Base-by-base conservation (phyloP, 1,139 yeast species). In the Blastobotrys illinoisensis region DNA sequence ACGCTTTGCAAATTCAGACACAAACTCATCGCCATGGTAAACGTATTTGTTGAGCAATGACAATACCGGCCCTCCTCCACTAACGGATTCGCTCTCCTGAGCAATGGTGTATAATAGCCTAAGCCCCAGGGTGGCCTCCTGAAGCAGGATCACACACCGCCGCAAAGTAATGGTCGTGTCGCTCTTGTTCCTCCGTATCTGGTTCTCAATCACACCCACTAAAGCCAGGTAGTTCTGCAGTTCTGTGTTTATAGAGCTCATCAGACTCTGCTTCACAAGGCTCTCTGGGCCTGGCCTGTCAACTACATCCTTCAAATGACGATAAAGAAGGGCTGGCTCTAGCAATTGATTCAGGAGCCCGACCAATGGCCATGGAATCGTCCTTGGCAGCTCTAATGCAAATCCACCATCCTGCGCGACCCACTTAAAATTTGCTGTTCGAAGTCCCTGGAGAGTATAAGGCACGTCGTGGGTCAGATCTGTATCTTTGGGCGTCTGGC, bases 261-360 rank as follows among this genome's bases (percentile, higher is more conserved):
- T 61, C 49, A 85, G 80, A 2, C 96, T 86, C 48, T 82, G 83
- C 58, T 80, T 80, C 5, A 86, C 78, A 9, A 89, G 83, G 18
- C 58, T 28, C 21, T 14, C 47, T 11, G 40, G 40, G 5, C 40
- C 40, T 11, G 40, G 40, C 11, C 40, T 32, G 40, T 32, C 40
- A 13, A 32, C 40, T 3, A 32, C 40, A 9, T 44, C 46, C 24
- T 56, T 77, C n/a, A 76, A 64, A 32, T 67, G 67, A 55, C 77
- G 78, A 70, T 81, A 88, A 6, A 89, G 71, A 47, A 91, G 70
- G 0, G 90, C 95, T 1, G 89, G 85, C 67, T 91, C 97, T 48
- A 86, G 72, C 1, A 88, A 71, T 50, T 76, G 72, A 54, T 79
- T 81, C 40, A 88, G 67, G 23, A 85, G 62, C 0, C 84, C 82